Conservation (phyloP, 2,329 filamentous ascomycete genomes). For the Ophiocordyceps sinensis region DNA sequence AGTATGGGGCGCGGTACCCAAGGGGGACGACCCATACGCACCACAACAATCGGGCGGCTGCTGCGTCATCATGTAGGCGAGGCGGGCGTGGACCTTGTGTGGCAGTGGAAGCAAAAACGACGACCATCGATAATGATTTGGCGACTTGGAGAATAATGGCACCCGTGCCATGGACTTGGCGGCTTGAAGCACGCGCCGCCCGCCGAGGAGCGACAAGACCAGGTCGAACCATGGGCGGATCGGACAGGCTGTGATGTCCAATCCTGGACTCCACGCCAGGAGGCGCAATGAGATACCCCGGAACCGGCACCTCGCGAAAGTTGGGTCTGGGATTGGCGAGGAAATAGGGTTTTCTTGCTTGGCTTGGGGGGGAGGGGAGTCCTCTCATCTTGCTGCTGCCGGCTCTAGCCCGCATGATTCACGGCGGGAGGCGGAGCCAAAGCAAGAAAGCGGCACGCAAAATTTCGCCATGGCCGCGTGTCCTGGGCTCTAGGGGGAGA, state of each 20-base stretch:
- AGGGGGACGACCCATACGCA: constrained; percentile 95
- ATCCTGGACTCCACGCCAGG: background rate
- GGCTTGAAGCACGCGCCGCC: background rate
- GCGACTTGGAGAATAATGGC: background rate
- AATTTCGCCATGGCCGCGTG: constrained; percentile 6
- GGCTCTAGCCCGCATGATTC: too few relatives aligned
- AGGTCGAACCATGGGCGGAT: background rate
- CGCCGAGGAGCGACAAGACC: background rate
- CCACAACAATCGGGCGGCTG: constrained; percentile 86
- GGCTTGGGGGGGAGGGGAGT: too few relatives aligned
- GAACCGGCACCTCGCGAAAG: constrained; percentile 1
- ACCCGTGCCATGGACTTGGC: background rate
- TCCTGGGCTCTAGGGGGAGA: constrained; percentile 2
- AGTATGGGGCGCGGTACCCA: constrained; percentile 88
- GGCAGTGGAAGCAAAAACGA: background rate
- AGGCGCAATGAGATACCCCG: constrained; percentile 2
- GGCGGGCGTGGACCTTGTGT: background rate
- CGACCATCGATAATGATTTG: background rate
- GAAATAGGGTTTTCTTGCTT: background rate
- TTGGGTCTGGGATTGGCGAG: background rate
- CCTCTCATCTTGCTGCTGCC: too few relatives aligned
- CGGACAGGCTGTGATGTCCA: background rate
- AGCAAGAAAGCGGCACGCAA: constrained; percentile 7
- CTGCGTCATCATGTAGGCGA: constrained; percentile 78
- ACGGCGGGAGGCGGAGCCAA: too few relatives aligned